Conservation (phyloP, 176 grass and related monocot genomes). For the Oryza punctata region DNA sequence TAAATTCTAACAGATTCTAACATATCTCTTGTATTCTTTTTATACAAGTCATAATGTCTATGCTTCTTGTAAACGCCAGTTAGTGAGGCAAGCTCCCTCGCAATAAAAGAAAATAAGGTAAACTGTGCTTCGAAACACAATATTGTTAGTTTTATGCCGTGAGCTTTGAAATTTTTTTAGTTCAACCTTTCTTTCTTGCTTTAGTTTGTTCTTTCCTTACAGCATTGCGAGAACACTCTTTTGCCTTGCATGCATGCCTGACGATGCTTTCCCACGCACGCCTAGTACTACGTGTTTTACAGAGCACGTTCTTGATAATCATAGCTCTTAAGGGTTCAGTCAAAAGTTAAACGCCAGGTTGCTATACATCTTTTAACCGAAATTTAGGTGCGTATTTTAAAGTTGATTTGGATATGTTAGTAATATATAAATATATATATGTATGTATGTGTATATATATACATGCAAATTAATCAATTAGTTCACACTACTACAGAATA, state of each 20-base stretch:
- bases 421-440: no score
- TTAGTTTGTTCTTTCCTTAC: background rate
- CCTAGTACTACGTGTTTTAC: background rate
- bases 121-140: background rate
- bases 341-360: background rate
- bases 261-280: background rate
- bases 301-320: background rate
- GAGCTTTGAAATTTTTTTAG: background rate
- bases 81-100: background rate
- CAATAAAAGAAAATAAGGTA: background rate
- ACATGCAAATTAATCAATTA: background rate
- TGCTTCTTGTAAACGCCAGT: background rate
- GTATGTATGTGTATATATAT: no score
- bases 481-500: no score
- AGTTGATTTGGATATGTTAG: background rate
- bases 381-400: background rate
- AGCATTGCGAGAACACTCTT: background rate
- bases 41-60: background rate
- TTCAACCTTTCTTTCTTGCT: background rate
- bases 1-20: background rate
- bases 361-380: background rate
- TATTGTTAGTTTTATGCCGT: background rate
- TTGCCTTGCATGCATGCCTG: background rate
- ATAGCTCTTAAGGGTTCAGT: background rate
- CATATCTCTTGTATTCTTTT: background rate